Evolutionary conservation across 495 filamentous ascomycete genomes (phyloP), one percentile per base, ranked within the genome.

Genomic region (Massariosphaeria phaeospora): DNA sequence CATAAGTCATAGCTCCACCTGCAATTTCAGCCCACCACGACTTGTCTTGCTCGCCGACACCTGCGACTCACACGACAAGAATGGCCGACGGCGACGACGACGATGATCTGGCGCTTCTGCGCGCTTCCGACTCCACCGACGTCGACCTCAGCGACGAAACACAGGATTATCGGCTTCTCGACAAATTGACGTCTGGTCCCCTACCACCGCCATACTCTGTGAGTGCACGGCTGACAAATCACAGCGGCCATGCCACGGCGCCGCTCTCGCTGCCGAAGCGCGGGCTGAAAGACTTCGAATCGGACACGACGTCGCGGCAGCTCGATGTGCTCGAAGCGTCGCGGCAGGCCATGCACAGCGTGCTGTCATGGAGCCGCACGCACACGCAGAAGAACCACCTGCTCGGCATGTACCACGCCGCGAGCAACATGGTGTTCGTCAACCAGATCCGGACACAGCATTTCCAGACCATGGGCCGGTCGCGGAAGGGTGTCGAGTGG

Each of bases 281-380:
- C 52, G 93, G 93, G 42, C 87, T 93, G 66, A 98, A 98, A 68
- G 93, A 98, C 73, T 98, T 96, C 69, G 93, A 96, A 70, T 80
- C 86, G 12, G 88, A 97, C 68, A 88, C 85, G 51, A 97, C 93
- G 12, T 73, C 79, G 39, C 80, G 84, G 48, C 93, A 98, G 70
- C 79, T 81, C 57, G 71, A 77, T 45, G 77, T 84, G 21, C 84
- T 98, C 41, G 80, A 82, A 56, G 81, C 85, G 20, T 91, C 88
- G 24, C 82, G 91, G n/a, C 73, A 76, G 49, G 93, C 91, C 0
- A 96, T 98, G 90, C 83, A 91, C 69, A 82, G 88, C 62, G 91
- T 89, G 5, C 78, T 98, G 57, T 76, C 79, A 39, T 82, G 83
- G 50, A 81, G 82, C 3, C 78, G 90, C 26, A 64, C 83, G 3